Evolutionary conservation across 768 basidiomycete genomes (phyloP).

Genomic region (Termitomyces sp.): DNA sequence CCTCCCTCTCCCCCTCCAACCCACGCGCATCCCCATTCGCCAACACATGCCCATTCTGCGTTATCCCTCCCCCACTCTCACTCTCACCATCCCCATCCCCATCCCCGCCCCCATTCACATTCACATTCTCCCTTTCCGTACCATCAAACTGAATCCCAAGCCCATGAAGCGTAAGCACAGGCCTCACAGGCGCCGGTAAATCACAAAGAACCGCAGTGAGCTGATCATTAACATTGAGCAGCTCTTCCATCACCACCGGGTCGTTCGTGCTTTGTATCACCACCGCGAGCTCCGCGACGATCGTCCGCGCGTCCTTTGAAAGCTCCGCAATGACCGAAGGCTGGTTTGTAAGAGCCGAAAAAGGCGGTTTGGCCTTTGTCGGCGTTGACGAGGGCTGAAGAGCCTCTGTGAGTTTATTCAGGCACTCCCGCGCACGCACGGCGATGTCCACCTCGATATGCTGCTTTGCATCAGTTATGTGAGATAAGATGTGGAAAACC

Average conservation of each 20-base stretch:
- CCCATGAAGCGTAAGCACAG: slow-evolving; percentile 37
- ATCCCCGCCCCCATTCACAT: neutral
- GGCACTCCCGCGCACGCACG: slow-evolving; percentile 38
- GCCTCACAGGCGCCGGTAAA: slow-evolving; percentile 31
- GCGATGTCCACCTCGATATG: slow-evolving; percentile 43
- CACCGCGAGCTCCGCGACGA: slow-evolving; percentile 44
- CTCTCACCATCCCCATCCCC: neutral
- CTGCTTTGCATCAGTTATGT: neutral
- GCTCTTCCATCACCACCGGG: slow-evolving; percentile 54
- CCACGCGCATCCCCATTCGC: slow-evolving; percentile 6
- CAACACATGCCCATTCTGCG: slow-evolving; percentile 2
- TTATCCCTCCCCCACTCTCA: neutral
- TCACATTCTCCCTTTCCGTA: too few species aligned
- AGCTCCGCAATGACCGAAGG: slow-evolving; percentile 26
- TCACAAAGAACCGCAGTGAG: slow-evolving; percentile 53
- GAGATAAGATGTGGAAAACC: neutral
- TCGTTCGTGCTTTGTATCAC: slow-evolving; percentile 55
- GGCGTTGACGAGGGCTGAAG: neutral
- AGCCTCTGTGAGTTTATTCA: slow-evolving; percentile 31
- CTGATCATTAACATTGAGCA: slow-evolving; percentile 69
- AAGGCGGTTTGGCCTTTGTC: slow-evolving; percentile 3
- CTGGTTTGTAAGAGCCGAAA: slow-evolving; percentile 13
- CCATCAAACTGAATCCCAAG: slow-evolving; percentile 36
- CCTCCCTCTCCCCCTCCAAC: slow-evolving; percentile 20
- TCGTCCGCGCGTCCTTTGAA: slow-evolving; percentile 40